Evolutionary conservation across 192 early-diverging fungal genomes (phyloP), one percentile per base, ranked within the genome.

Genomic region (Backusella mclennaniae): DNA sequence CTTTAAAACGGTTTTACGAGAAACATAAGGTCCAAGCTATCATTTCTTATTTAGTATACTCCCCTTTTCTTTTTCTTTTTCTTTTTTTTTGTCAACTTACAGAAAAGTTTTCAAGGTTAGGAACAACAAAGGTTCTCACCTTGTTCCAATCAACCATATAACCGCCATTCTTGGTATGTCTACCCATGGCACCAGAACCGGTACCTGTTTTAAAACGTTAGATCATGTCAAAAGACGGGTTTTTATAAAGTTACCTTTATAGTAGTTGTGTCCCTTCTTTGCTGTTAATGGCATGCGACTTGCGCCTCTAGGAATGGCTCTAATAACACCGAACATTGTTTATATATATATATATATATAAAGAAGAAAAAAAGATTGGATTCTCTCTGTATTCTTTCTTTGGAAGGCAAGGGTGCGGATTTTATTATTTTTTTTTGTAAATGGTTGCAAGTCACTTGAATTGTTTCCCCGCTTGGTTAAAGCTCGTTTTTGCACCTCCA

Each of bases 81-180:
- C 4, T 63, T 53, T 0, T 6, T 21, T 15, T 44, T 29, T 6
- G 4, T 42, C 26, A 4, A 59, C 35, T 35, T 73, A 59, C 35
- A 66, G 31, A 78, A 72, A 87, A 91, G 49, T 81, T 83, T n/a
- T 82, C 77, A 74, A 91, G 63, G 44, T 91, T 87, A 36, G 90
- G 90, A 1, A 91, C 90, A 44, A 87, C 84, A 74, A 88, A 91
- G 2, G 86, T 84, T 71, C 90, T 85, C 39, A 91, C 90, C 66
- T 86, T 89, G 38, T 82, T 78, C 82, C 83, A 87, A 59, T 91
- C 89, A 59, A 91, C 79, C 38, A 80, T 67, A 76, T 91, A 91
- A 31, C 90, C 87, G 75, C 90, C 90, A 23, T 81, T 80, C 77
- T 85, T 90, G 35, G 87, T 90, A 35, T 90, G 89, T 44, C 84